Base-by-base conservation (phyloP, 768 basidiomycete genomes). In the Leucocoprinus leucothites region DNA sequence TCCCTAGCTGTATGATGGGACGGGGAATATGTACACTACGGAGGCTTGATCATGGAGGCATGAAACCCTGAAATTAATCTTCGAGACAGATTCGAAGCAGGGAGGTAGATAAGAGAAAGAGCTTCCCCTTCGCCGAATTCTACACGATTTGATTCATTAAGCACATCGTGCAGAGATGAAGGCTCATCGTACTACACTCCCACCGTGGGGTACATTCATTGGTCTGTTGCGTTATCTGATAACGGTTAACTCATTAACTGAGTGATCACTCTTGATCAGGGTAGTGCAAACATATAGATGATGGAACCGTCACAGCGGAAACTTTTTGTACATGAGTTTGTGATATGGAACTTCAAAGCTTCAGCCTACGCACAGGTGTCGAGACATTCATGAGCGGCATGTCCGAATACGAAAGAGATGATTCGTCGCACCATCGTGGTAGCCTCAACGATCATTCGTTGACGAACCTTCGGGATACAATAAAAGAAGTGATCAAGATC, bases 101-200 rank as follows among this genome's bases (percentile, higher is more conserved):
- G 38, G 52, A 34, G 42, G 25, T 35, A 53, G 52, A 53, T 53
- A 53, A 46, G 35, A 36, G 18, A 36, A 22, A 53, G n/a, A 45
- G 42, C 31, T 44, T 35, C 14, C 34, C 50, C 41, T 53, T 26
- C n/a, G 6, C 28, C 34, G 52, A 11, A 28, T 43, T n/a, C 40
- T 36, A 25, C 52, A 35, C 43, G 36, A 24, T 26, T 26, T n/a
- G 43, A n/a, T 43, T 35, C 9, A 52, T 34, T 38, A 38, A 38
- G 5, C 4, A 38, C 5, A 38, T 13, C 16, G 16, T n/a, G 51
- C 22, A 19, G 14, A 45, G 6, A 40, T 40, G 19, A 35, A 19
- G 18, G n/a, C 18, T 44, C 26, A 35, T 53, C 21, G 28, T 22
- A 34, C 18, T 35, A 18, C 28, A 25, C 9, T 19, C 25, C 31